Evolutionary conservation across 2,329 filamentous ascomycete genomes (phyloP).

Genomic region (Septoria linicola): DNA sequence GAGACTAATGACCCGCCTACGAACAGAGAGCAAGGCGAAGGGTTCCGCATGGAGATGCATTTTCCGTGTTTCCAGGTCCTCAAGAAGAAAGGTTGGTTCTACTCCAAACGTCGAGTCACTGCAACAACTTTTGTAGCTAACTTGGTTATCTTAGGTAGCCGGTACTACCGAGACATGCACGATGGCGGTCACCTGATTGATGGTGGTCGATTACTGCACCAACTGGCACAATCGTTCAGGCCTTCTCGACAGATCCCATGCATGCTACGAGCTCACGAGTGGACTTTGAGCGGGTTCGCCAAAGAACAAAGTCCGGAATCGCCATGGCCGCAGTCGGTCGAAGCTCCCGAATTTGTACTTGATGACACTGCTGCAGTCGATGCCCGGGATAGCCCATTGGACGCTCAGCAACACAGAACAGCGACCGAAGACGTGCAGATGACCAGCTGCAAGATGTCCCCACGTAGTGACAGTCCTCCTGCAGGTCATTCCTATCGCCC

Average conservation of each 20-base stretch:
- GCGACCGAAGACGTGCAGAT: too few relatives aligned
- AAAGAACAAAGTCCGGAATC: background rate
- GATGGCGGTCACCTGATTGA: background rate
- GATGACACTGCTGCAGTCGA: too few relatives aligned
- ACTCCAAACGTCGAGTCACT: background rate
- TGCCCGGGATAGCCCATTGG: too few relatives aligned
- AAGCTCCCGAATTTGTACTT: too few relatives aligned
- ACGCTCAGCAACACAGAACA: too few relatives aligned
- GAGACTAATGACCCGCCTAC: background rate
- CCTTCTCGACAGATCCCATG: background rate
- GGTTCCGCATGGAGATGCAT: too few relatives aligned
- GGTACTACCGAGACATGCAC: constrained; percentile 2
- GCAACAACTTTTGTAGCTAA: background rate
- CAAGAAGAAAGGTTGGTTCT: background rate
- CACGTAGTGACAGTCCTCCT: too few relatives aligned
- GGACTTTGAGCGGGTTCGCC: background rate
- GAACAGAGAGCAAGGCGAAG: too few relatives aligned
- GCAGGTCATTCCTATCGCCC: too few relatives aligned
- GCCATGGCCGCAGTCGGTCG: too few relatives aligned
- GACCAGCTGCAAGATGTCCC: too few relatives aligned
- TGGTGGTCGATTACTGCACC: background rate
- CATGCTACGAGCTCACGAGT: background rate
- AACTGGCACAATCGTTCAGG: background rate
- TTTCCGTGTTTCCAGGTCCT: too few relatives aligned
- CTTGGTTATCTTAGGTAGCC: background rate